Evolutionary conservation across 371 early-diverging fungal species (phyloP), one percentile per base, ranked within the genome.

Genomic region (Mucor saturninus): DNA sequence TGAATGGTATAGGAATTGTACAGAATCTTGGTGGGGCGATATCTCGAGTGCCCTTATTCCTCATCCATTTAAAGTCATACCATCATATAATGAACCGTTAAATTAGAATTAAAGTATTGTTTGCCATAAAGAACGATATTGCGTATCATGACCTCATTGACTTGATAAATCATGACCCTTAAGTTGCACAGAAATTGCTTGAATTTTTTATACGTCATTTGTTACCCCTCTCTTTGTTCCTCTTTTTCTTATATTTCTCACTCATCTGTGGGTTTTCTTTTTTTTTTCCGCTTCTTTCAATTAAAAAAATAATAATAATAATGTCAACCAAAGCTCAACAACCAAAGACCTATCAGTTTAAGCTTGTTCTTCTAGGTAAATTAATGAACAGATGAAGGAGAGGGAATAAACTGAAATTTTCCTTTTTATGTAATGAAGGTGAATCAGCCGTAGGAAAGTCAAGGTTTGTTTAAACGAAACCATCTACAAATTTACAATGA

Each of bases 371-470:
- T 54, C 76, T 93, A 61, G 93, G 92, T 91, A 62, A 26, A 31
- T 3, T 7, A 9, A 45, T 2, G 83, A 53, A 26, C n/a, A 56
- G 70, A 59, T 10, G n/a, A 49, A 40, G 54, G 30, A 50, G 40
- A 29, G 15, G 39, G 15, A 26, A 43, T 43, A 10, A 52, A 30
- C 3, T 31, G 11, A 26, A 13, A 28, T 37, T 48, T 10, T 39
- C 15, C 31, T 21, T 40, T 31, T 46, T 6, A 52, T 13, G 35
- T 29, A 39, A 32, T 35, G 15, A 72, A 93, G 93, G 94, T 65
- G 94, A 93, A 69, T 93, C 94, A 31, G 94, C 94, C 48, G 94
- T 93, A 31, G 94, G 94, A 49, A 93, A 93, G 77, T 93, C 94
- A 59, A 92, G 92, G 92, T 88, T 83, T 46, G 30, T 35, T 48